Evolutionary conservation across 768 basidiomycete species (phyloP).

Genomic region (Pleurotus eryngii): DNA sequence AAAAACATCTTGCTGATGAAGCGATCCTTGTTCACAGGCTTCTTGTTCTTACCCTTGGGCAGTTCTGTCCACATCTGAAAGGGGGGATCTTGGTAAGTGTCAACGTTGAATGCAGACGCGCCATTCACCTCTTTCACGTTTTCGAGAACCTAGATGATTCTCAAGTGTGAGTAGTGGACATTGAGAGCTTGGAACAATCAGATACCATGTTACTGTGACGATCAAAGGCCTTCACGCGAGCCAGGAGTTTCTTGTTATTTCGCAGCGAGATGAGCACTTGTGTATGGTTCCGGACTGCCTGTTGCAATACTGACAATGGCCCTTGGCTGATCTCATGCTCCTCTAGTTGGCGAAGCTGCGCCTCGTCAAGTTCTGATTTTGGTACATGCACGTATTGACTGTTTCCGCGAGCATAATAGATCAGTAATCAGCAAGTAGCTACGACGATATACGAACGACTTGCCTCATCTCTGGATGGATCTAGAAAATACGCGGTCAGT

Average conservation of each 20-base stretch:
- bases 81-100: not conserved
- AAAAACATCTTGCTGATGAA: constrained; percentile 99
- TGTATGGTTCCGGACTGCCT: constrained; percentile 95
- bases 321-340: constrained; percentile 99
- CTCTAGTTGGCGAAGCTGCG: constrained; percentile 91
- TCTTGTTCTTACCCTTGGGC: constrained; percentile 98
- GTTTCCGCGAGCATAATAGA: constrained; percentile 10
- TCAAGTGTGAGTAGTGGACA: constrained; percentile 10
- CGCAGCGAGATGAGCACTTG: constrained; percentile 96
- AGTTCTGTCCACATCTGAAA: constrained; percentile 97
- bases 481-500: not conserved
- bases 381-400: constrained; percentile 98
- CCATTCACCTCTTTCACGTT: constrained; percentile 90
- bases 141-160: constrained; percentile 71
- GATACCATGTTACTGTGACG: constrained; percentile 96
- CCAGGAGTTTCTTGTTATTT: constrained; percentile 97
- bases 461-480: not conserved
- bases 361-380: constrained; percentile 96
- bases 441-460: not conserved
- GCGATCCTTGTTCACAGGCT: constrained; percentile 97
- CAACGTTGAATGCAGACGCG: not conserved
- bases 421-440: not conserved
- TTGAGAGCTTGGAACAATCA: not conserved
- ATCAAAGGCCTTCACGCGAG: constrained; percentile 97
- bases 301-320: constrained; percentile 93